Conservation (phyloP, 2,329 filamentous ascomycete species). For the Xylaria sp. region DNA sequence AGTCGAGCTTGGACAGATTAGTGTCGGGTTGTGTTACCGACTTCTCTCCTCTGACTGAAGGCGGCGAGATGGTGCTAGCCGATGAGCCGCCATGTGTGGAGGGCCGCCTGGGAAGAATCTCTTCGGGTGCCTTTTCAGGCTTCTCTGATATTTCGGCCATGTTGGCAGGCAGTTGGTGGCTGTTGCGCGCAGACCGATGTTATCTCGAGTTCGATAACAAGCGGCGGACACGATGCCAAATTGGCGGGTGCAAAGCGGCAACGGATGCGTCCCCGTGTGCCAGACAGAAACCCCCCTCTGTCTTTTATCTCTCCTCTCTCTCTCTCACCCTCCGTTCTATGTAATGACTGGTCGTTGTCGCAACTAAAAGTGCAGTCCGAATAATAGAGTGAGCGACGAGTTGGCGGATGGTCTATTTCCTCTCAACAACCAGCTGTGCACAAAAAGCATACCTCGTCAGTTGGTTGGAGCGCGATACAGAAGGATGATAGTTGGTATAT, state of each 20-base stretch:
- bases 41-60: conserved; percentile 35
- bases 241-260: neutral
- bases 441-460: neutral
- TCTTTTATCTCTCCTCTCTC: conserved; percentile 1
- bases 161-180: conserved; percentile 14
- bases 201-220: conserved; percentile 18
- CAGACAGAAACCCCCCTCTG: neutral
- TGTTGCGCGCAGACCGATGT: conserved; percentile 8
- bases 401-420: conserved; percentile 13
- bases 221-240: conserved; percentile 9
- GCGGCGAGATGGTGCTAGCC: conserved; percentile 36
- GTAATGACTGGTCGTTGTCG: conserved; percentile 1
- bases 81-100: conserved; percentile 54
- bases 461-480: conserved; percentile 5
- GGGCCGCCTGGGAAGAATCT: conserved; percentile 45
- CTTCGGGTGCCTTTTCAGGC: conserved; percentile 45
- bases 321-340: neutral
- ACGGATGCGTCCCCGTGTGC: conserved; percentile 14
- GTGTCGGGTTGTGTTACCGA: conserved; percentile 25
- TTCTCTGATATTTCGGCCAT: conserved; percentile 45
- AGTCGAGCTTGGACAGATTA: conserved; percentile 56
- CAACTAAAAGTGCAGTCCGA: conserved; percentile 2
- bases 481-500: conserved; percentile 8
- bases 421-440: conserved; percentile 14
- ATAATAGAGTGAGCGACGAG: conserved; percentile 5